Conservation (phyloP, 1,284 basidiomycete genomes). For the Pseudozyma tsukubaensis region DNA sequence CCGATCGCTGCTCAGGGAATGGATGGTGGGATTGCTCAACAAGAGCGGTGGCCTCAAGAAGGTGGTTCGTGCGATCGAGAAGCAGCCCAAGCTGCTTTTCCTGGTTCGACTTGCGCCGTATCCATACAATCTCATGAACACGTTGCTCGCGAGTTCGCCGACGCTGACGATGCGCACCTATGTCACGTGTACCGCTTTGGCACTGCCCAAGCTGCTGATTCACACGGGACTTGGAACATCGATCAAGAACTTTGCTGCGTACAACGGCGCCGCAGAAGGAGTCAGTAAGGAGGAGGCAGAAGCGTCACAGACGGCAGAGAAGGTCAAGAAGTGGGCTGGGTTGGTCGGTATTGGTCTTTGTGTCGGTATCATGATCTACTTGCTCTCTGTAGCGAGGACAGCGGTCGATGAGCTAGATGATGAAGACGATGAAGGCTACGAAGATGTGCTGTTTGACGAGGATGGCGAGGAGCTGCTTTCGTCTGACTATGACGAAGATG, state of each 20-base stretch:
- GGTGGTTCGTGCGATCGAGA: conserved; percentile 84
- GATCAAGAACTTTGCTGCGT: conserved; percentile 82
- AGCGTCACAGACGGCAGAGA: conserved; percentile 70
- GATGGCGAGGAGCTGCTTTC: conserved; percentile 36
- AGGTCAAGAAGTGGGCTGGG: conserved; percentile 76
- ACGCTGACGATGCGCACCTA: conserved; percentile 83
- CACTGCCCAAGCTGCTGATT: conserved; percentile 84
- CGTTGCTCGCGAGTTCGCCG: conserved; percentile 84
- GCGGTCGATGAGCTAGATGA: conserved; percentile 80
- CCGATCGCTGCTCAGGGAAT: conserved; percentile 77
- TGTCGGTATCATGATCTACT: conserved; percentile 80
- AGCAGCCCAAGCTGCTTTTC: conserved; percentile 83
- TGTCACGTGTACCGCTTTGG: conserved; percentile 81
- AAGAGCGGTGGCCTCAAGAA: conserved; percentile 70
- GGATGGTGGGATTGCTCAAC: conserved; percentile 79
- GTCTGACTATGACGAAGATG: conserved; percentile 31
- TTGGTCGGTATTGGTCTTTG: conserved; percentile 79
- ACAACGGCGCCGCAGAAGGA: conserved; percentile 70
- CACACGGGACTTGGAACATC: conserved; percentile 84
- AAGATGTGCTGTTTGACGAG: conserved; percentile 38
- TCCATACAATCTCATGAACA: conserved; percentile 85
- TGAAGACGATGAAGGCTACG: conserved; percentile 35
- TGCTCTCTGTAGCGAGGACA: conserved; percentile 80
- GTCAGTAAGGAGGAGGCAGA: conserved; percentile 54
- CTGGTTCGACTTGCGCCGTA: conserved; percentile 80